phyloP scores from a whole-genome alignment of 2,329 filamentous ascomycete species.

The Aspergillus quadricinctus region DNA sequence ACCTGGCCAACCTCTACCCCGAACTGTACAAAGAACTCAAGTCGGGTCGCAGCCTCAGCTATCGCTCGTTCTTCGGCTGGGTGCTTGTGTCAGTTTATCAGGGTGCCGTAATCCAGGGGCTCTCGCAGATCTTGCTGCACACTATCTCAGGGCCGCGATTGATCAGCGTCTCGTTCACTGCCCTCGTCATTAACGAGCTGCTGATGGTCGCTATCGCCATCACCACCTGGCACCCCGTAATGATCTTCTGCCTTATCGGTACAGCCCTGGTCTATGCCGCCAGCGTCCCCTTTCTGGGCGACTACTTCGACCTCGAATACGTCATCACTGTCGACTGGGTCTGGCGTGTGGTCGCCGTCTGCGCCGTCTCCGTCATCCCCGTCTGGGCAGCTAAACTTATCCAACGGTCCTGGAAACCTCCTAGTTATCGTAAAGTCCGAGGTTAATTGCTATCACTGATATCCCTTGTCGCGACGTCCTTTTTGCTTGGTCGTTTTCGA shows the following conservation, averaged over 20 bases:
- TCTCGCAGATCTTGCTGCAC: slow-evolving; percentile 81
- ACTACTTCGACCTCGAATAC: slow-evolving; percentile 84
- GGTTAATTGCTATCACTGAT: slow-evolving; percentile 22
- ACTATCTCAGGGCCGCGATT: slow-evolving; percentile 64
- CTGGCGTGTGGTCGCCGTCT: slow-evolving; percentile 81
- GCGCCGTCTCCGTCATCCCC: slow-evolving; percentile 74
- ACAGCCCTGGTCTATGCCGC: slow-evolving; percentile 78
- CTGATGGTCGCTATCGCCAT: slow-evolving; percentile 97
- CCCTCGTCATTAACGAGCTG: slow-evolving; percentile 87
- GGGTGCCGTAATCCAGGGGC: slow-evolving; percentile 90
- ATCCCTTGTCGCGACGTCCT: neutral
- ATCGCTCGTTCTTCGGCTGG: slow-evolving; percentile 96
- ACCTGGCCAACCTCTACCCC: slow-evolving; percentile 88
- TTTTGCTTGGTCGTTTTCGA: neutral
- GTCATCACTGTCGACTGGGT: slow-evolving; percentile 75
- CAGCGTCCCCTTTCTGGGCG: slow-evolving; percentile 77
- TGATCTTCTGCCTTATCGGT: slow-evolving; percentile 79
- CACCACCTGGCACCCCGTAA: slow-evolving; percentile 92
- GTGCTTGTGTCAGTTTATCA: slow-evolving; percentile 93
- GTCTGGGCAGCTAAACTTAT: slow-evolving; percentile 85
- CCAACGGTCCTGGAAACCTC: slow-evolving; percentile 78
- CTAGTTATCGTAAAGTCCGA: slow-evolving; percentile 85
- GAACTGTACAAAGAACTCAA: slow-evolving; percentile 98
- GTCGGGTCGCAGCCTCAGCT: slow-evolving; percentile 76
- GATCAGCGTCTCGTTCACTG: slow-evolving; percentile 88